These are phyloP conservation scores for Dissoconium aciculare DNA, from an alignment of 2,329 filamentous ascomycete genomes.

Conservation along the genomic window DNA sequence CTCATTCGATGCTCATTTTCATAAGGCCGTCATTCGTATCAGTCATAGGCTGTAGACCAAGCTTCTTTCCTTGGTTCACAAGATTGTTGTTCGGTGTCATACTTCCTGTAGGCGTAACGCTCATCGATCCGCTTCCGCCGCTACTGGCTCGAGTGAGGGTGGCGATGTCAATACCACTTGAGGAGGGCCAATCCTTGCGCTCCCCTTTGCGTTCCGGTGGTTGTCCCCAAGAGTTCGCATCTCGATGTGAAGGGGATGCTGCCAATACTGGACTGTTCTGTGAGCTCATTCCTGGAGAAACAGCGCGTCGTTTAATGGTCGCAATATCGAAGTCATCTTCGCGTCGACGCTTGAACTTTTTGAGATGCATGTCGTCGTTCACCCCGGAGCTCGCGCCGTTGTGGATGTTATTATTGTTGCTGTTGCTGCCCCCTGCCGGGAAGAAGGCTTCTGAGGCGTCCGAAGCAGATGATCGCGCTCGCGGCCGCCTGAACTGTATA, in stretches of 20 bases:
- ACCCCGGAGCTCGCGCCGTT: slow-evolving; percentile 9
- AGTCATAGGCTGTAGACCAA: slow-evolving; percentile 83
- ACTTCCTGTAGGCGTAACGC: neutral
- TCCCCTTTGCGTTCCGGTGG: slow-evolving; percentile 38
- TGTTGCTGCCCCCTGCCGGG: slow-evolving; percentile 8
- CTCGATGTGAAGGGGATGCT: slow-evolving; percentile 66
- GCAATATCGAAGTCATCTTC: slow-evolving; percentile 83
- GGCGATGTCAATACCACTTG: slow-evolving; percentile 2
- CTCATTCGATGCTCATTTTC: slow-evolving; percentile 89
- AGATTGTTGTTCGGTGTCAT: slow-evolving; percentile 8
- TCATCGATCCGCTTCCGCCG: slow-evolving; percentile 5
- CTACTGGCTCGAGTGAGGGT: neutral
- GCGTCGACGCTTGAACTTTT: slow-evolving; percentile 53
- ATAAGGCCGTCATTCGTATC: slow-evolving; percentile 92
- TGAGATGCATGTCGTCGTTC: slow-evolving; percentile 22
- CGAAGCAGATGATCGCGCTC: slow-evolving; percentile 20
- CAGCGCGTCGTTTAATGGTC: slow-evolving; percentile 79
- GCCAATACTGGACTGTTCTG: slow-evolving; percentile 74
- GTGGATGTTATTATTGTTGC: slow-evolving; percentile 7
- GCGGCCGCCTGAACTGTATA: slow-evolving; percentile 17
- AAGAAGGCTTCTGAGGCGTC: slow-evolving; percentile 21
- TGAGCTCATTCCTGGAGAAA: slow-evolving; percentile 78
- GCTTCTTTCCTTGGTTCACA: slow-evolving; percentile 34
- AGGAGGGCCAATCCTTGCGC: slow-evolving; percentile 5
- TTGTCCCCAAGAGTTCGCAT: slow-evolving; percentile 52